Conservation (phyloP, 345 rosid genomes). For the Garcia nutans region DNA sequence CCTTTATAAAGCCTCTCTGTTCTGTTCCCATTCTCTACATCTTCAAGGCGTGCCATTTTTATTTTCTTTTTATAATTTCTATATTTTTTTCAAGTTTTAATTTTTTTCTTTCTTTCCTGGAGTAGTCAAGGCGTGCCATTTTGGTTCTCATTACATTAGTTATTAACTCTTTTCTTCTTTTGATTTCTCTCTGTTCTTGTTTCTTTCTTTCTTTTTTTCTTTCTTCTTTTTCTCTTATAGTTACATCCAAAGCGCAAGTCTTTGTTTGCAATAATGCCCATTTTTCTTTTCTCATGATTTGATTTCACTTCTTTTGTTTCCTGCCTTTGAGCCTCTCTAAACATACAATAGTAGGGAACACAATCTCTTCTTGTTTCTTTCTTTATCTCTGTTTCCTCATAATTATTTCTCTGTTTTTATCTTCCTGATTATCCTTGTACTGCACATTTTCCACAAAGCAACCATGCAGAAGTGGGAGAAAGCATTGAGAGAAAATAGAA, state of each 20-base stretch:
- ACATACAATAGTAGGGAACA: constrained; percentile 8
- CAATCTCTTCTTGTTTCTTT: constrained; percentile 9
- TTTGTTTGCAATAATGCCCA: neutral
- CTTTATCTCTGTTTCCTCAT: no score
- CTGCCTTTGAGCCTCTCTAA: constrained; percentile 30
- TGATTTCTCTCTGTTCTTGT: neutral
- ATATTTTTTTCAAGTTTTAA: neutral
- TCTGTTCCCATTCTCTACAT: constrained; percentile 27
- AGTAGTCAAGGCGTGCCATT: constrained; percentile 14
- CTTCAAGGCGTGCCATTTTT: constrained; percentile 38
- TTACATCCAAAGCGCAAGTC: neutral
- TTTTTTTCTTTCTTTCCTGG: no score
- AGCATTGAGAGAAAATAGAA: constrained; percentile 27
- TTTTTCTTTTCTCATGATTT: neutral
- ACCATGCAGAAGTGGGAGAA: constrained; percentile 47
- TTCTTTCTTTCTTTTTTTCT: neutral
- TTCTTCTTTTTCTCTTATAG: no score
- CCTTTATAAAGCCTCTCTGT: constrained; percentile 37
- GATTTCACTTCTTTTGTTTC: neutral
- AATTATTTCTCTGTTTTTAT: no score
- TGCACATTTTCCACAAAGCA: neutral
- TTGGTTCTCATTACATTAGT: constrained; percentile 15
- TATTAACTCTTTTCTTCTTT: neutral
- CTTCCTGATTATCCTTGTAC: neutral
- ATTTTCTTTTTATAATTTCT: constrained; percentile 18